Percentiles rank a stretch among this genome's conserved stretches.
Evolutionary conservation across 2,329 filamentous ascomycete species (phyloP).

Genomic region (Colletotrichum limetticola): DNA sequence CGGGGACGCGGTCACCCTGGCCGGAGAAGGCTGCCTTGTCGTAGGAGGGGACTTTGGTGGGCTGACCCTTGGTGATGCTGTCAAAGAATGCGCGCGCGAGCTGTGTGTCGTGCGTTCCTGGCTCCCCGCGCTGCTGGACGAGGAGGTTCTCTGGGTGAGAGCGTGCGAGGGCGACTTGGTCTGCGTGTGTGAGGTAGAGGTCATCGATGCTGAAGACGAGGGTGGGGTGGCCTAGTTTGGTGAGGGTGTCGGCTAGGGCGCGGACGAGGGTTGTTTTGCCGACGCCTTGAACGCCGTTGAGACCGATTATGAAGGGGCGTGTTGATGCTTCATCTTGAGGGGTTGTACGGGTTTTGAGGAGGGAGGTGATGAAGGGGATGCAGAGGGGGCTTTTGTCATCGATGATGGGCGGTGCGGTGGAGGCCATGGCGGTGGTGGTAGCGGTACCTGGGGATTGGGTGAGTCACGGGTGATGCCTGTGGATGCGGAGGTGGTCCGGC

Average conservation of each 20-base stretch:
- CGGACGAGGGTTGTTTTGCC: constrained; percentile 91
- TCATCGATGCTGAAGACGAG: constrained; percentile 88
- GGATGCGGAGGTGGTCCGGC: background rate
- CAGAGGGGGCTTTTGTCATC: constrained; percentile 85
- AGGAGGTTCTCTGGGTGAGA: constrained; percentile 77
- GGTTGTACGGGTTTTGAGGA: constrained; percentile 53
- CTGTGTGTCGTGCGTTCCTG: constrained; percentile 81
- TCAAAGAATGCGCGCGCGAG: constrained; percentile 73
- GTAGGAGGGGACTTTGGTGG: constrained; percentile 76
- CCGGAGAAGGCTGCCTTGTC: constrained; percentile 85
- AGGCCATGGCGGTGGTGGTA: background rate
- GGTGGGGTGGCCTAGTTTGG: constrained; percentile 67
- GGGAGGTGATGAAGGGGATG: constrained; percentile 79
- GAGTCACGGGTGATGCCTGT: background rate
- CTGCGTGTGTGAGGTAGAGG: constrained; percentile 81
- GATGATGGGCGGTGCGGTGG: constrained; percentile 55
- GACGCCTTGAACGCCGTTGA: constrained; percentile 92
- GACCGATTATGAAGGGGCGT: constrained; percentile 83
- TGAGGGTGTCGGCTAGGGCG: constrained; percentile 71
- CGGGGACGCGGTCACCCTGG: constrained; percentile 78
- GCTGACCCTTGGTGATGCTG: constrained; percentile 61
- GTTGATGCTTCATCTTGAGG: constrained; percentile 51
- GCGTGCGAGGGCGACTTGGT: constrained; percentile 73
- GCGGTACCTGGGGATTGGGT: background rate
- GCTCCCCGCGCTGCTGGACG: constrained; percentile 84